Conservation (phyloP, 176 grass and related monocot genomes). For the Carex scoparia region DNA sequence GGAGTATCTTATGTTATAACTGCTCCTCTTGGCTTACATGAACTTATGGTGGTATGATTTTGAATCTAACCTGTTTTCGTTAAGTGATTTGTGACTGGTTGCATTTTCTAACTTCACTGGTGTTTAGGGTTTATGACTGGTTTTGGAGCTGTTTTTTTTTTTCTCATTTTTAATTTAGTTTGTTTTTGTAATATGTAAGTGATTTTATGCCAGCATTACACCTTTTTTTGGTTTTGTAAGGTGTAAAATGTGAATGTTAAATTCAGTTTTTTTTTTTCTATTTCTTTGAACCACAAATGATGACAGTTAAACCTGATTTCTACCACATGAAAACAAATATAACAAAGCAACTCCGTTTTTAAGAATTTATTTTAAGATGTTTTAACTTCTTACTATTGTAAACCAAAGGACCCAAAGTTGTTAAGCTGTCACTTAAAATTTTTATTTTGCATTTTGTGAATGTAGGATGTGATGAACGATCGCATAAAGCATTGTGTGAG, state of each 20-base stretch:
- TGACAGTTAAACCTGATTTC: not conserved
- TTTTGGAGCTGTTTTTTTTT: not conserved
- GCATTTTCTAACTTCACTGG: not conserved
- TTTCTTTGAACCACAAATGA: not conserved
- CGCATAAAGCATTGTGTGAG: constrained; percentile 81
- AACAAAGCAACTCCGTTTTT: not conserved
- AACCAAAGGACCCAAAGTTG: not conserved
- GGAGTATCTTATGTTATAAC: constrained; percentile 69
- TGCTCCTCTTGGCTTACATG: constrained; percentile 86
- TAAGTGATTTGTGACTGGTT: constrained; percentile 6
- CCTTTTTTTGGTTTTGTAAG: too few relatives aligned
- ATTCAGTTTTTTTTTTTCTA: not conserved
- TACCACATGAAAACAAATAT: not conserved
- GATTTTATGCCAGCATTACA: not conserved
- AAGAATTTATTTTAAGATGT: not conserved
- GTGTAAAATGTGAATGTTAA: too few relatives aligned
- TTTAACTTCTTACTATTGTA: not conserved
- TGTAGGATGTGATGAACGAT: constrained; percentile 84
- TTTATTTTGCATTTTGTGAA: not conserved
- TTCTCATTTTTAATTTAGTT: not conserved
- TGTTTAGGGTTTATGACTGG: too few relatives aligned
- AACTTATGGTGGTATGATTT: constrained; percentile 79
- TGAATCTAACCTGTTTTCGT: constrained; percentile 5
- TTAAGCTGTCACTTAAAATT: not conserved
- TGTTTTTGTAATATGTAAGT: not conserved